A percentile compares a stretch with the other conserved stretches of the same genome.
Evolutionary conservation across 306 rosid genomes (phyloP).

Genomic region (Quercus robur): DNA sequence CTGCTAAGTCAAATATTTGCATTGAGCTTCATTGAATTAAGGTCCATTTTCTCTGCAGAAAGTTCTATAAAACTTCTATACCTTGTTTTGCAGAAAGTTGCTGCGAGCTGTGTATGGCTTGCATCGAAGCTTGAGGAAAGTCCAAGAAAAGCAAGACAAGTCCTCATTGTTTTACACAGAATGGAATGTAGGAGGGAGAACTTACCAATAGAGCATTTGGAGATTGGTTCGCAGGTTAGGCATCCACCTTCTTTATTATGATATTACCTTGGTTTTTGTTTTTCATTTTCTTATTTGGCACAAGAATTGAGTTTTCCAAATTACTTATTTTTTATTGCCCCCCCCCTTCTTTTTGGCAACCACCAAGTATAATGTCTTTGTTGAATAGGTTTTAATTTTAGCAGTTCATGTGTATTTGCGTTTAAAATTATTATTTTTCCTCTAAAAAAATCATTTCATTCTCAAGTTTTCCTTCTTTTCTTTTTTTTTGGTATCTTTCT

Average conservation of each 20-base stretch:
- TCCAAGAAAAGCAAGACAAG: slow-evolving; percentile 91
- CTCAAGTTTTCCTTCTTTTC: too few species aligned
- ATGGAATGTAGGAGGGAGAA: slow-evolving; percentile 96
- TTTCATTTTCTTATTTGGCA: background rate
- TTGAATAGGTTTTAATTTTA: background rate
- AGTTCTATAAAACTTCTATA: background rate
- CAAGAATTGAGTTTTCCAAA: background rate
- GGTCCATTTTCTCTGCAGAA: background rate
- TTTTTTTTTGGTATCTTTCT: background rate
- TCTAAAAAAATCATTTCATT: background rate
- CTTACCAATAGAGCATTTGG: slow-evolving; percentile 75
- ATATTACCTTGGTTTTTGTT: background rate
- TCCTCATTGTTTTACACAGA: slow-evolving; percentile 82
- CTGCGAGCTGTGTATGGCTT: slow-evolving; percentile 95
- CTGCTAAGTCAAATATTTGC: background rate
- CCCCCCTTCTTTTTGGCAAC: background rate
- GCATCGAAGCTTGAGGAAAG: slow-evolving; percentile 28
- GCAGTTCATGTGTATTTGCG: too few species aligned
- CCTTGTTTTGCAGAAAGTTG: slow-evolving; percentile 73
- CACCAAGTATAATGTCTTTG: background rate
- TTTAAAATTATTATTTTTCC: background rate
- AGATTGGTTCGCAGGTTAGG: slow-evolving; percentile 74
- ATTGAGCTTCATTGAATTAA: background rate
- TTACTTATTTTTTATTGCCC: background rate
- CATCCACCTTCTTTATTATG: slow-evolving; percentile 7